These are phyloP conservation scores for Apophysomyces sp. DNA, from an alignment of 371 early-diverging fungal genomes.

Conservation along the genomic window DNA sequence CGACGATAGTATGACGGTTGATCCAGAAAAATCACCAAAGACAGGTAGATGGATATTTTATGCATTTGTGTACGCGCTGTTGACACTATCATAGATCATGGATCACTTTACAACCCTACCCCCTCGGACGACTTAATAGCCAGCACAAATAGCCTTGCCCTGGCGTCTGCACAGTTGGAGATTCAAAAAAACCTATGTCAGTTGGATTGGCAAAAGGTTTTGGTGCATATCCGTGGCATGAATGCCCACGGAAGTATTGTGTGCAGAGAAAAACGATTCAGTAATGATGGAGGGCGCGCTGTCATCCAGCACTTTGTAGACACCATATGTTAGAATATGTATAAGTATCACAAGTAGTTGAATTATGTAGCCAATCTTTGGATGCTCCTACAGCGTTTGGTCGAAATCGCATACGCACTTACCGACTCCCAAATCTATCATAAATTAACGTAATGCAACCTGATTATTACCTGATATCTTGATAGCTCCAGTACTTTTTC, in stretches of 20 bases:
- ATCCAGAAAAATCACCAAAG: background rate
- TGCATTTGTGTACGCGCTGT: background rate
- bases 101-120: background rate
- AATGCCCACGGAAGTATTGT: conserved; percentile 66
- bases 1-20: background rate
- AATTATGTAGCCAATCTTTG: no score
- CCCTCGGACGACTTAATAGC: conserved; percentile 2
- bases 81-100: background rate
- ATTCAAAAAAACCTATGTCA: conserved; percentile 32
- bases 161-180: conserved; percentile 10
- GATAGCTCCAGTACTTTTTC: no score
- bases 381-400: no score
- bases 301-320: conserved; percentile 23
- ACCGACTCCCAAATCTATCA: no score
- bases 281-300: conserved; percentile 11
- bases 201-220: conserved; percentile 50
- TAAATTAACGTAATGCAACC: no score
- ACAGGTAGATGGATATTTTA: background rate
- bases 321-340: background rate
- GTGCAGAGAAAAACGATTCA: conserved; percentile 17
- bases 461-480: no score
- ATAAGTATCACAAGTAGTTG: no score
- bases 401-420: no score
- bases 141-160: conserved; percentile 3
- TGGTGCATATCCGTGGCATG: conserved; percentile 40